Evolutionary conservation across 208 protist genomes (phyloP), one percentile per base, ranked within the genome.

Genomic region (Phytomonas serpens): DNA sequence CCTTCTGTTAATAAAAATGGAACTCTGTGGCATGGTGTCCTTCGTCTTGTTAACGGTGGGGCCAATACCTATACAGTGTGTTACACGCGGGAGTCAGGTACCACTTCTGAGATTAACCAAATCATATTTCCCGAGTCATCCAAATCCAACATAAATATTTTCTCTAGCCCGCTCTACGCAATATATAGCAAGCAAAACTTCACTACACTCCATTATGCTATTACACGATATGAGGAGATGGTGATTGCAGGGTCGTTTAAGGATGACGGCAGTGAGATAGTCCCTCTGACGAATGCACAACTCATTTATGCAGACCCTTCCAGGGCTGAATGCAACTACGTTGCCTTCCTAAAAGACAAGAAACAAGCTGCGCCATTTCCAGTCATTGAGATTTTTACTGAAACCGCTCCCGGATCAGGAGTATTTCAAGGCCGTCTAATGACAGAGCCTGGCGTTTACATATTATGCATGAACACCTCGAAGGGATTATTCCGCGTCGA

Each of bases 261-360:
- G 32, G 47, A 62, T 9, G 36, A 61, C 29, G 84, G 81, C 6
- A 37, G 57, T 27, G 1, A 51, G 0, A 30, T 32, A 31, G 65
- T 51, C 10, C 40, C 73, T 4, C 63, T 94, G 16, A 71, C 66
- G 16, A 67, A 71, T 27, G 81, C 72, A 51, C 52, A 80, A 47
- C 37, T 94, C 32, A 92, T 93, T 62, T 61, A 38, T 64, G 76
- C 42, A 10, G 75, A 82, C 69, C 73, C 81, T 19, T 65, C 61
- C 61, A 73, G 78, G 34, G 76, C 80, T 13, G 89, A 95, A 76
- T 93, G 90, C 75, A 91, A 92, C 81, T 95, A 95, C 77, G 80
- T 42, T n/a, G 76, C 84, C 0, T 95, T 89, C 64, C 84, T 80
- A 68, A 63, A 37, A 27, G 71, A 62, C 32, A 68, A 76, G 1